Conservation (phyloP, 78 protist species). For the Protostelium mycophagum region DNA sequence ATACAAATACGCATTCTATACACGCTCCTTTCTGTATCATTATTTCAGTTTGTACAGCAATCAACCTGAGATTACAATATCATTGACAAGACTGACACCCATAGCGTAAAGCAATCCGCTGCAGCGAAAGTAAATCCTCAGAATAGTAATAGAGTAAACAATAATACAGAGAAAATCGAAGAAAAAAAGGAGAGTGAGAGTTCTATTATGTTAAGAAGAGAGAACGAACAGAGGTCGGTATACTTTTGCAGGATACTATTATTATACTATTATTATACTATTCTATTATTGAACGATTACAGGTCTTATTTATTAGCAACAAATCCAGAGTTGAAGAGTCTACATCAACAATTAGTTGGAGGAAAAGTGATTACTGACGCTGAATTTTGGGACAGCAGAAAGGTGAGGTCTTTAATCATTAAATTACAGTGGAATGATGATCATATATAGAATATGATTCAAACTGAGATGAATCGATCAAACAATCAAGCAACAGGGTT, state of each 20-base stretch:
- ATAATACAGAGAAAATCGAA: neutral
- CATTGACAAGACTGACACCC: neutral
- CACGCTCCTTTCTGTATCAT: too few relatives aligned
- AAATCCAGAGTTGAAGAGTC: neutral
- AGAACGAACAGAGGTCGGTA: neutral
- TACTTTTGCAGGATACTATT: neutral
- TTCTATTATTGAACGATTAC: too few relatives aligned
- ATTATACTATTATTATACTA: too few relatives aligned
- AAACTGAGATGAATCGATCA: neutral
- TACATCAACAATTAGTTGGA: neutral
- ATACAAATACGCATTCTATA: too few relatives aligned
- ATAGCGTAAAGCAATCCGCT: neutral
- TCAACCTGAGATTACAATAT: neutral
- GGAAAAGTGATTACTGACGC: neutral
- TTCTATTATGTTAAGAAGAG: neutral
- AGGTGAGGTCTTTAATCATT: neutral
- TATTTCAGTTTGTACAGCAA: neutral
- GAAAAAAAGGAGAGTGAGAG: neutral
- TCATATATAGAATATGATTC: neutral
- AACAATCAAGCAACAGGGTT: neutral
- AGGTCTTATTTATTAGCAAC: neutral
- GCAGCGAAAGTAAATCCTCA: neutral
- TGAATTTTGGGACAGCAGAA: neutral
- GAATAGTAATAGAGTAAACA: neutral
- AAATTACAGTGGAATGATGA: neutral